Conservation (phyloP, 2,329 filamentous ascomycete genomes). For the Zymoseptoria passerinii region DNA sequence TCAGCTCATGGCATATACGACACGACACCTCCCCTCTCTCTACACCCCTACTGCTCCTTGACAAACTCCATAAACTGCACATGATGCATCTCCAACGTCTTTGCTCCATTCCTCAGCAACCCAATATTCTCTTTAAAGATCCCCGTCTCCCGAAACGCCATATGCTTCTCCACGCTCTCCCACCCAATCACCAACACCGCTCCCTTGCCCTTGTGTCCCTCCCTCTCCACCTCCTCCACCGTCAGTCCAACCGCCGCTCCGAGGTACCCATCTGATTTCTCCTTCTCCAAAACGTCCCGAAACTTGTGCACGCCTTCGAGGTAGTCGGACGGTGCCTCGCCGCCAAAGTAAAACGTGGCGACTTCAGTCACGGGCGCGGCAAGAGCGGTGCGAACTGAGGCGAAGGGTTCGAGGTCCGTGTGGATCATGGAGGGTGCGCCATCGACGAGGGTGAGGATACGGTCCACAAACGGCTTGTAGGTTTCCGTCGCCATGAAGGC, state of each 20-base stretch:
- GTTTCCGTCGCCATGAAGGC: conserved; percentile 31
- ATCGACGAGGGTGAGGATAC: conserved; percentile 25
- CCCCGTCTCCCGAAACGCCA: conserved; percentile 38
- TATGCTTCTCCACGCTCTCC: conserved; percentile 44
- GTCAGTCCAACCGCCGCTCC: conserved; percentile 19
- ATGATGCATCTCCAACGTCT: conserved; percentile 40
- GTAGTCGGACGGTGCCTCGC: conserved; percentile 25
- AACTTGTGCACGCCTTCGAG: conserved; percentile 34
- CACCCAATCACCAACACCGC: conserved; percentile 44
- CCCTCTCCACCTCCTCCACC: conserved; percentile 23
- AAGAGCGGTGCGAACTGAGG: conserved; percentile 16
- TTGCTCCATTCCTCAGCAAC: conserved; percentile 35
- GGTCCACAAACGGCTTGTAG: conserved; percentile 34
- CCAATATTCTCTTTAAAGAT: conserved; percentile 37
- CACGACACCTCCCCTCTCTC: not conserved
- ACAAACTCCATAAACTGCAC: conserved; percentile 32
- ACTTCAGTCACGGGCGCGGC: conserved; percentile 44
- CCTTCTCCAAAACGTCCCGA: conserved; percentile 26
- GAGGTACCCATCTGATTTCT: conserved; percentile 20
- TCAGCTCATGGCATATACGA: too few species aligned
- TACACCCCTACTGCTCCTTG: not conserved
- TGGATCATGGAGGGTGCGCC: conserved; percentile 28
- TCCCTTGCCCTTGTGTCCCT: conserved; percentile 34
- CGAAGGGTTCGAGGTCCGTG: conserved; percentile 24
- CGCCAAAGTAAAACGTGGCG: conserved; percentile 36